These are phyloP conservation scores for Sclerospora graminicola DNA, from an alignment of 352 stramenopile genomes.

Conservation along the genomic window DNA sequence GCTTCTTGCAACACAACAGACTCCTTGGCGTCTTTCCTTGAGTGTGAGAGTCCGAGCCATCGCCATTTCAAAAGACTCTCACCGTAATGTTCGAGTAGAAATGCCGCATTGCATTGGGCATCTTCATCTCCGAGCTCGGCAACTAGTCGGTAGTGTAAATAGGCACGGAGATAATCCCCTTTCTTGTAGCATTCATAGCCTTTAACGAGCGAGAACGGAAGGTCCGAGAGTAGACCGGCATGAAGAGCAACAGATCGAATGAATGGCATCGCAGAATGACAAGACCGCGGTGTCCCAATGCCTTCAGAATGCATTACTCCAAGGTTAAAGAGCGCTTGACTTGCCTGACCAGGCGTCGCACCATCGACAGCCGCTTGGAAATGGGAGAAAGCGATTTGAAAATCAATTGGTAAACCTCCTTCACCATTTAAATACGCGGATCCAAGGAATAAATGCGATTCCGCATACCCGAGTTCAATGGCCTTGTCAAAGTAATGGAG, in stretches of 20 bases:
- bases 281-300: conserved; percentile 39
- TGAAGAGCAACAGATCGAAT: conserved; percentile 61
- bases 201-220: conserved; percentile 61
- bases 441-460: conserved; percentile 63
- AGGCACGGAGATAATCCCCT: conserved; percentile 53
- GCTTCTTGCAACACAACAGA: conserved; percentile 31
- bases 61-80: conserved; percentile 28
- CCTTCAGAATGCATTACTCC: conserved; percentile 65
- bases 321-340: conserved; percentile 57
- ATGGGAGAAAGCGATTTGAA: conserved; percentile 41
- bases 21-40: conserved; percentile 1
- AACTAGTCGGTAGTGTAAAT: conserved; percentile 57
- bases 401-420: conserved; percentile 39
- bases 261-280: conserved; percentile 30
- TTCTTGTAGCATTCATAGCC: conserved; percentile 53
- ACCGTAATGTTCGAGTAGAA: conserved; percentile 50
- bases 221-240: conserved; percentile 27
- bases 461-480: conserved; percentile 39
- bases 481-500: conserved; percentile 53
- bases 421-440: conserved; percentile 53
- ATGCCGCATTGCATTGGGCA: conserved; percentile 58
- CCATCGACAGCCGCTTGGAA: conserved; percentile 43
- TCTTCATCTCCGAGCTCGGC: conserved; percentile 55
- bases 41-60: conserved; percentile 14
- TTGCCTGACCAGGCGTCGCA: conserved; percentile 26